phyloP scores from a whole-genome alignment of 768 basidiomycete species.

The Panellus pusillus region DNA sequence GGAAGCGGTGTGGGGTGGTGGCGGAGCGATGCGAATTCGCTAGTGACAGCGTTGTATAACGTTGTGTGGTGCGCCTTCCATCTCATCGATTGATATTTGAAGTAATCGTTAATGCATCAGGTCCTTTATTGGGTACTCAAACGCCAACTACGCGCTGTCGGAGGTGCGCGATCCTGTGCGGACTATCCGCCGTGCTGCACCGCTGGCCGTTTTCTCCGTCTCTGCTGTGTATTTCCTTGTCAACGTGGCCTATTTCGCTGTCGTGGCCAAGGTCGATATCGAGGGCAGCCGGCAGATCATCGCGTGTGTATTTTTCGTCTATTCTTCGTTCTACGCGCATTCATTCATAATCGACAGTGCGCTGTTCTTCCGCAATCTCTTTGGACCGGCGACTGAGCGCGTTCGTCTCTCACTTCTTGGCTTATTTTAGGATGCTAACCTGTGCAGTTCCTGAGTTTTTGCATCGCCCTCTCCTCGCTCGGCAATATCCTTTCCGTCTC shows the following conservation, averaged over 20 bases:
- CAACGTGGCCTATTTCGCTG: constrained; percentile 69
- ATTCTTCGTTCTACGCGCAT: not conserved
- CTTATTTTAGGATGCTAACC: not conserved
- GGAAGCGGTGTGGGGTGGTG: constrained; percentile 38
- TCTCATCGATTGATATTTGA: not conserved
- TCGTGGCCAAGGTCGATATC: constrained; percentile 67
- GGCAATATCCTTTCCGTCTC: constrained; percentile 57
- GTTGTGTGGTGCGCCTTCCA: constrained; percentile 34
- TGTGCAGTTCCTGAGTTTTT: constrained; percentile 30
- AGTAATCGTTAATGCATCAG: constrained; percentile 13
- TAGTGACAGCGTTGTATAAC: constrained; percentile 54
- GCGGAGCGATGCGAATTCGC: constrained; percentile 45
- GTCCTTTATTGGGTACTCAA: constrained; percentile 62
- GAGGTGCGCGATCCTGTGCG: constrained; percentile 63
- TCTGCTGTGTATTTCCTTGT: constrained; percentile 57
- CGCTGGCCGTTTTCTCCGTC: constrained; percentile 55
- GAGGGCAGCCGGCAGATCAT: constrained; percentile 56
- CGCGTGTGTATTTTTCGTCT: constrained; percentile 31
- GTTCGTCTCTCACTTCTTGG: constrained; percentile 28
- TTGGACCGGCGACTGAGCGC: constrained; percentile 52
- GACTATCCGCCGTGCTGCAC: constrained; percentile 65
- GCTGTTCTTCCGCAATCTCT: constrained; percentile 66
- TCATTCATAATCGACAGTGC: constrained; percentile 29
- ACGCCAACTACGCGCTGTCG: constrained; percentile 66
- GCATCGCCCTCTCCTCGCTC: constrained; percentile 56